phyloP scores from a whole-genome alignment of 257 asterid species.

The Lithospermum erythrorhizon region DNA sequence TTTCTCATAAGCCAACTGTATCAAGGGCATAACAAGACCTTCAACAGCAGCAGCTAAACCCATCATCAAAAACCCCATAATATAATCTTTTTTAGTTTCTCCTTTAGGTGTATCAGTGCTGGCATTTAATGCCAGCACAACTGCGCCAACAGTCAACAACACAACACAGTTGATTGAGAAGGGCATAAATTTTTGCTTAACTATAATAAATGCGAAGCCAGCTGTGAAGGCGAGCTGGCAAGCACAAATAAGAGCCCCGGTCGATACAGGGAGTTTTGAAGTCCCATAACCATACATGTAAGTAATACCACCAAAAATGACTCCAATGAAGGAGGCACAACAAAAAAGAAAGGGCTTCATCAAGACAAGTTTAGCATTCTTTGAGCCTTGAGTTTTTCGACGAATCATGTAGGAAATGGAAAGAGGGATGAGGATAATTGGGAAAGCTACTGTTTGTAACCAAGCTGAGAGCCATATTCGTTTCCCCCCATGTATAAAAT shows the following conservation, averaged over 20 bases:
- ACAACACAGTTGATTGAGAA: background rate
- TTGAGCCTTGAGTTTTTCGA: background rate
- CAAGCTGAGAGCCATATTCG: background rate
- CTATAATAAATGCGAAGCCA: constrained; percentile 9
- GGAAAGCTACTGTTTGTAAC: background rate
- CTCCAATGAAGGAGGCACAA: constrained; percentile 5
- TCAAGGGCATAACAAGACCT: background rate
- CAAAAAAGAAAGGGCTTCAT: constrained; percentile 5
- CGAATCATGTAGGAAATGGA: background rate
- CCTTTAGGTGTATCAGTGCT: constrained; percentile 1
- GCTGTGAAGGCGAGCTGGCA: constrained; percentile 12
- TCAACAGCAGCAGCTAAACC: background rate
- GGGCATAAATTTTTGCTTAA: background rate
- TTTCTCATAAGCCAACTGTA: too few relatives aligned
- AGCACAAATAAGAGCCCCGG: constrained; percentile 3
- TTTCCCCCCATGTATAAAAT: too few relatives aligned
- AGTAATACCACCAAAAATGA: background rate
- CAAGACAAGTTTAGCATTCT: background rate
- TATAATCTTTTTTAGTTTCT: background rate
- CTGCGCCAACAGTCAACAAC: constrained; percentile 9
- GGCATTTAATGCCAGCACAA: constrained; percentile 1
- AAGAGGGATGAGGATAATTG: constrained; percentile 1
- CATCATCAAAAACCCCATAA: constrained; percentile 2
- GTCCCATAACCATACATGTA: constrained; percentile 3
- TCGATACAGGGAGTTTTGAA: background rate